These are phyloP conservation scores for Apiospora phragmitis DNA, from an alignment of 2,329 filamentous ascomycete species.

Conservation along the genomic window DNA sequence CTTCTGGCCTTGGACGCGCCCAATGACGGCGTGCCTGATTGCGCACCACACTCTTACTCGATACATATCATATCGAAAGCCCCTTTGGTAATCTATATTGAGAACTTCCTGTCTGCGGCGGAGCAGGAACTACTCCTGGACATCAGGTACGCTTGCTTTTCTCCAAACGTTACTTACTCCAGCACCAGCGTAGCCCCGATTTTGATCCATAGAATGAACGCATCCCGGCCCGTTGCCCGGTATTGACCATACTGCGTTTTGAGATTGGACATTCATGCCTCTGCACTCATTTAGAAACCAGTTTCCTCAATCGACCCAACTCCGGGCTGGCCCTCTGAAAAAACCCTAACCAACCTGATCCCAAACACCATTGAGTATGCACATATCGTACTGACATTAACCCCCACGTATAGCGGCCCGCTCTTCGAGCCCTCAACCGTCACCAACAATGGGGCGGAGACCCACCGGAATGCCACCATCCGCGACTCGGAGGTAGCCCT, in stretches of 20 bases:
- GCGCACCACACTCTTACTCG: conserved; percentile 42
- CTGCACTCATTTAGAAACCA: neutral
- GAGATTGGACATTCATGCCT: neutral
- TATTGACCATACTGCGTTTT: neutral
- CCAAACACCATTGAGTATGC: neutral
- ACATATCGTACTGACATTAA: neutral
- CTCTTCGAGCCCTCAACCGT: conserved; percentile 52
- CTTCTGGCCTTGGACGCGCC: conserved; percentile 48
- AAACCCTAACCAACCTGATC: neutral
- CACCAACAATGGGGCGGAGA: conserved; percentile 46
- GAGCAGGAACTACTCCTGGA: conserved; percentile 50
- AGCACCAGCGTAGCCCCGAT: neutral
- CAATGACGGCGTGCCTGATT: conserved; percentile 36
- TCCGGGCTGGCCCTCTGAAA: neutral
- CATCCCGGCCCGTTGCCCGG: neutral
- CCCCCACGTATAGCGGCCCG: conserved; percentile 22
- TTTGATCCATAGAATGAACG: conserved; percentile 9
- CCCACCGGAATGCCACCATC: conserved; percentile 42
- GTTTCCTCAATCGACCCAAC: neutral
- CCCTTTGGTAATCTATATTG: conserved; percentile 55
- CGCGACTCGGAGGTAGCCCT: conserved; percentile 55
- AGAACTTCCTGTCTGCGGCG: conserved; percentile 46
- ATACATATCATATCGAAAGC: conserved; percentile 49
- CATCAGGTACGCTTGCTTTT: conserved; percentile 44
- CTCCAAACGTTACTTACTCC: neutral